Evolutionary conservation across 2,329 filamentous ascomycete species (phyloP).

Genomic region (Leptographium procerum): DNA sequence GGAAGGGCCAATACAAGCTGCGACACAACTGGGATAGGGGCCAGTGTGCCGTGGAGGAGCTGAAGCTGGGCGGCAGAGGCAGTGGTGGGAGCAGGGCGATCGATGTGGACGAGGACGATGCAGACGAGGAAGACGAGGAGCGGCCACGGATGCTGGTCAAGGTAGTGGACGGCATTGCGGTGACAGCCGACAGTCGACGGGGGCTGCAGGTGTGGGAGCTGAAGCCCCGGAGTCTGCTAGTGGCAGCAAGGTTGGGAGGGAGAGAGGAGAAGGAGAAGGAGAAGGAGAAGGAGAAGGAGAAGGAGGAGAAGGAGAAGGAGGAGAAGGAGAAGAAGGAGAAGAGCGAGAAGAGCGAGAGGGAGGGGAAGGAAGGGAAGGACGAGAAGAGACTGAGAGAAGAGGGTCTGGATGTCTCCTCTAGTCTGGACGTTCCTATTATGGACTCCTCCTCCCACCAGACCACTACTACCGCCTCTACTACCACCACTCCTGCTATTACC

Average conservation of each 20-base stretch:
- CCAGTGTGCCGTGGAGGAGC: slow-evolving; percentile 67
- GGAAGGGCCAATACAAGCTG: slow-evolving; percentile 82
- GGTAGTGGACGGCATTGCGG: slow-evolving; percentile 63
- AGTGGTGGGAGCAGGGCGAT: slow-evolving; percentile 10
- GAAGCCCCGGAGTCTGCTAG: slow-evolving; percentile 50
- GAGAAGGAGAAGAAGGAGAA: too few relatives aligned
- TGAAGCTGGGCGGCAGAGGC: slow-evolving; percentile 33
- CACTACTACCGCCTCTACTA: too few relatives aligned
- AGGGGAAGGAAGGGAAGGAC: too few relatives aligned
- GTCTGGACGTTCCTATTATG: too few relatives aligned
- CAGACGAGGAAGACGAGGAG: slow-evolving; percentile 11
- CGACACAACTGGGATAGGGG: slow-evolving; percentile 86
- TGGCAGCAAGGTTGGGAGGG: slow-evolving; percentile 29
- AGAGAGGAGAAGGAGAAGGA: too few relatives aligned
- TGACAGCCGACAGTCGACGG: slow-evolving; percentile 58
- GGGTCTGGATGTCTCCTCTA: too few relatives aligned
- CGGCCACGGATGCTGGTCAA: slow-evolving; percentile 58
- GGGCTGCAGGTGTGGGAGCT: slow-evolving; percentile 74
- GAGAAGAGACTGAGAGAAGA: too few relatives aligned
- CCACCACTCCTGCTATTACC: too few relatives aligned
- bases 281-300: too few relatives aligned
- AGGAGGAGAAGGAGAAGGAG: too few relatives aligned
- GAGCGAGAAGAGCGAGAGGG: slow-evolving; percentile 13
- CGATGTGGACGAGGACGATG: slow-evolving; percentile 19
- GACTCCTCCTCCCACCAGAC: too few relatives aligned